phyloP scores from a whole-genome alignment of 129 eudicot genomes.

The Tanacetum coccineum region DNA sequence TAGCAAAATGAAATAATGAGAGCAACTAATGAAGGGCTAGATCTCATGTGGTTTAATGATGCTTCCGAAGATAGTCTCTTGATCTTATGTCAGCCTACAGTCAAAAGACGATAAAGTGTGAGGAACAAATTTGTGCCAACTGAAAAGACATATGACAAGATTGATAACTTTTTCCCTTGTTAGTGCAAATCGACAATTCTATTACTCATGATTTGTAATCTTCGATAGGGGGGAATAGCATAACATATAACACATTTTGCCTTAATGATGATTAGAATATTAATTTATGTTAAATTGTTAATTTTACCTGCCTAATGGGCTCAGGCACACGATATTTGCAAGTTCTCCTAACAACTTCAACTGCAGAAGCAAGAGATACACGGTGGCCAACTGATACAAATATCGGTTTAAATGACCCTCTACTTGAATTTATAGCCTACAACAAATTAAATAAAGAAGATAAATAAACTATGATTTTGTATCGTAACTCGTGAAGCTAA shows the following conservation, averaged over 20 bases:
- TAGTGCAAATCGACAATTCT: too few species aligned
- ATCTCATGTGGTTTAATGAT: constrained; percentile 14
- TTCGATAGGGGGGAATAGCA: too few species aligned
- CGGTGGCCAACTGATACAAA: constrained; percentile 90
- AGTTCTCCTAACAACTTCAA: constrained; percentile 54
- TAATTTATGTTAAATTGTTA: not conserved
- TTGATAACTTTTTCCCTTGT: not conserved
- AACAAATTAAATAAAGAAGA: not conserved
- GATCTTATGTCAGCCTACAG: constrained; percentile 85
- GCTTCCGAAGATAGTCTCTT: constrained; percentile 57
- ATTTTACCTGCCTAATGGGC: constrained; percentile 80
- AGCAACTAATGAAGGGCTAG: too few species aligned
- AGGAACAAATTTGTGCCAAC: not conserved
- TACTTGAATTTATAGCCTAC: constrained; percentile 73
- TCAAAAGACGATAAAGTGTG: not conserved
- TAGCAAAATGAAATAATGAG: not conserved
- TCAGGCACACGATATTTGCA: constrained; percentile 89
- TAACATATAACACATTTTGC: too few species aligned
- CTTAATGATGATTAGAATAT: too few species aligned
- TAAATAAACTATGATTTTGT: constrained; percentile 7
- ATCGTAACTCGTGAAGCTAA: not conserved
- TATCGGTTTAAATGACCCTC: constrained; percentile 67
- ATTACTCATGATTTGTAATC: too few species aligned
- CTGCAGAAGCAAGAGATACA: constrained; percentile 73
- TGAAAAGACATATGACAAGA: not conserved